Base-by-base conservation (phyloP, 2,329 filamentous ascomycete genomes). In the Colletotrichum horii region DNA sequence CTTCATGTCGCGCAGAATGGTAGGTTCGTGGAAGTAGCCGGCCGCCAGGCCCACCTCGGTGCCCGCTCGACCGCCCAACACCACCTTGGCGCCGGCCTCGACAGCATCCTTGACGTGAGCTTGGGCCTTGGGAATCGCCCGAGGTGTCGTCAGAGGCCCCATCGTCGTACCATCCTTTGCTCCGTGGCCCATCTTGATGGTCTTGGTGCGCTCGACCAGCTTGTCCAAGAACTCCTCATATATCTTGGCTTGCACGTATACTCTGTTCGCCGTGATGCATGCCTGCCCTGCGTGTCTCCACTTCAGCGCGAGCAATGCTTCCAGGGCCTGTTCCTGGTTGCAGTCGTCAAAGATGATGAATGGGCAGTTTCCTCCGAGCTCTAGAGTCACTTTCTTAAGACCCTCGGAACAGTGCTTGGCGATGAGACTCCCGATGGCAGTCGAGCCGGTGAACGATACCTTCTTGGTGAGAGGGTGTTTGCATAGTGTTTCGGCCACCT, bases 361-460 rank as follows among this genome's bases (percentile, higher is more conserved):
- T 2, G 89, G 90, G 2, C 91, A 92, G 80, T 95, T 95, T 1
- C 93, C 93, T 0, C 94, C 94, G 0, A 95, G 86, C 80, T 95
- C 93, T 80, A 95, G 88, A 0, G 94, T 85, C 4, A 91, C 87
- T 1, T 93, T 93, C 84, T 95, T 95, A 38, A 94, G 85, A 72
- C 91, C 87, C 79, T 90, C 89, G 14, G 93, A 93, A 5, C 92
- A 93, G 15, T 89, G 88, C 3, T 88, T 85, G 2, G 92, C 91
- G 55, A 96, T 89, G 77, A 94, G 92, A 52, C 91, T 90, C 6
- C 95, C 95, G 0, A 96, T 91, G 0, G 87, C 84, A 0, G 94
- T 95, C 79, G 91, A 92, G 22, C 95, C 95, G 0, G 94, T 96
- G 79, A 96, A 97, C 72, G 93, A 94, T 71, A 96, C 88, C 82